Percentiles rank a stretch among this genome's conserved stretches.
These are phyloP conservation scores for Sclerotinia nivalis DNA, from an alignment of 2,329 filamentous ascomycete genomes.

Conservation along the genomic window DNA sequence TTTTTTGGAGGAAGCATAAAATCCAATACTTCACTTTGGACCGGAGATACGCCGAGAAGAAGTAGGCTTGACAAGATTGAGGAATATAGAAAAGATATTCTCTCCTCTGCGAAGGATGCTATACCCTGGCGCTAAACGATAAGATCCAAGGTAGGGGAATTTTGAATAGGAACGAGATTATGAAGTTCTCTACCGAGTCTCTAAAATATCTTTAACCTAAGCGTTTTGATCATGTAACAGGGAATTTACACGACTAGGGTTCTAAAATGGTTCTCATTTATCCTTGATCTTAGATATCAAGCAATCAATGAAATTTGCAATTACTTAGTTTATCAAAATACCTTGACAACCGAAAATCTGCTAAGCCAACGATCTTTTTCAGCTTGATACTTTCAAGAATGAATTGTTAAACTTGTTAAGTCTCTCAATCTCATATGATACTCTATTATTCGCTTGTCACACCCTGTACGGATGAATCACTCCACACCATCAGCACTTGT, in stretches of 20 bases:
- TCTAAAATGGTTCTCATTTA: background rate
- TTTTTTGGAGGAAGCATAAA: background rate
- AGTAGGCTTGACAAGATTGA: background rate
- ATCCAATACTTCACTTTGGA: background rate
- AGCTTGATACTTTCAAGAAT: no score
- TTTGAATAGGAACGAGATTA: background rate
- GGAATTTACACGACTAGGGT: background rate
- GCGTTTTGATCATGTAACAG: no score
- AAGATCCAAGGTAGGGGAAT: background rate
- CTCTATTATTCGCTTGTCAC: no score
- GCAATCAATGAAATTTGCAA: background rate
- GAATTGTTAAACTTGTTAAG: no score
- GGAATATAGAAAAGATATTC: constrained; percentile 13
- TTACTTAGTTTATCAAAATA: background rate
- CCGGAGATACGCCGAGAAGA: background rate
- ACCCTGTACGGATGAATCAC: no score
- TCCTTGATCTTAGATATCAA: background rate
- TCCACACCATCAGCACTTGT: no score
- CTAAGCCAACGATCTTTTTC: no score
- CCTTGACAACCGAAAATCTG: no score
- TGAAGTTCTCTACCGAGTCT: background rate
- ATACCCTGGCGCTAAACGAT: background rate
- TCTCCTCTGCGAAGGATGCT: constrained; percentile 2
- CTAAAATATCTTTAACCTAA: no score
- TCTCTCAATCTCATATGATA: no score